A percentile compares a stretch with the other conserved stretches of the same genome.
Conservation (phyloP, 23 red algal genomes). For the Agarophyton chilense region DNA sequence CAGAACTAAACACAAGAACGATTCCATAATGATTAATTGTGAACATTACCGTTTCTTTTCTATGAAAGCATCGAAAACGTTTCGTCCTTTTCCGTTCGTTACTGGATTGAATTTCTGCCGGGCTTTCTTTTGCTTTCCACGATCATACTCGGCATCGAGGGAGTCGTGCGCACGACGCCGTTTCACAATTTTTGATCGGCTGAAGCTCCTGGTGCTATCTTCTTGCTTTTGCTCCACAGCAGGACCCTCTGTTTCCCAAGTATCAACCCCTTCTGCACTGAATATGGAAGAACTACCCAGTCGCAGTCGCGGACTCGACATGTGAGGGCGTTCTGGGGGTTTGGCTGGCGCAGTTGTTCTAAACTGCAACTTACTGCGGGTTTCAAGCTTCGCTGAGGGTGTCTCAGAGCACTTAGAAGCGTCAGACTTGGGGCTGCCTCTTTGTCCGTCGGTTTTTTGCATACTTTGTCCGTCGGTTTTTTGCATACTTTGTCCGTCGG, state of each 20-base stretch:
- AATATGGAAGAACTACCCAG: not conserved
- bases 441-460: not conserved
- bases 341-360: not conserved
- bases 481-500: not conserved
- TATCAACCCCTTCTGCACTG: conserved; percentile 27
- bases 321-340: not conserved
- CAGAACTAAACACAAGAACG: not conserved
- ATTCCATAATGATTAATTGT: not conserved
- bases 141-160: conserved; percentile 54
- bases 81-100: not conserved
- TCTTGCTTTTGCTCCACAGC: not conserved
- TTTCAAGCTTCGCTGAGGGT: not conserved
- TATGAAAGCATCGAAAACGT: conserved; percentile 16
- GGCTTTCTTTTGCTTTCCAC: conserved; percentile 39
- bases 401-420: not conserved
- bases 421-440: not conserved
- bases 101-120: conserved; percentile 10
- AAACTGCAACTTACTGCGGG: conserved; percentile 5
- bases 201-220: not conserved
- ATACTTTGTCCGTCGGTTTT: not conserved
- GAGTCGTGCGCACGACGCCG: conserved; percentile 40
- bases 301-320: not conserved
- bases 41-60: conserved; percentile 5
- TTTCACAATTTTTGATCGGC: conserved; percentile 25
- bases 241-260: not conserved